Evolutionary conservation across 495 filamentous ascomycete genomes (phyloP).

Genomic region (Lasiosphaeris hirsuta): DNA sequence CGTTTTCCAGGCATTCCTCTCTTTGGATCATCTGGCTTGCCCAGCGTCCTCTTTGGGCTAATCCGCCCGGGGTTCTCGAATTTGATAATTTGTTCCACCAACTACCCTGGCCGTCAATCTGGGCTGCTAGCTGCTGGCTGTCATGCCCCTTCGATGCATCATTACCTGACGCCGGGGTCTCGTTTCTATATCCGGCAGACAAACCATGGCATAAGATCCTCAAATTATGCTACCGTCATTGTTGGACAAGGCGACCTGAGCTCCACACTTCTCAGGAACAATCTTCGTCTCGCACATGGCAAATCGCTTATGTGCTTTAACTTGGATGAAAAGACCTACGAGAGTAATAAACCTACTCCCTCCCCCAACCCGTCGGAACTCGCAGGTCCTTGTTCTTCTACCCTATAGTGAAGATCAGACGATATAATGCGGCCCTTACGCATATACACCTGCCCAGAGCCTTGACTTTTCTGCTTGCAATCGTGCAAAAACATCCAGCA

Average conservation of each 20-base stretch:
- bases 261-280: conserved; percentile 47
- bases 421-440: conserved; percentile 47
- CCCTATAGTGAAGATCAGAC: conserved; percentile 47
- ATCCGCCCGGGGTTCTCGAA: conserved; percentile 32
- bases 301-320: conserved; percentile 47
- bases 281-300: conserved; percentile 48
- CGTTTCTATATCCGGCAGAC: conserved; percentile 50
- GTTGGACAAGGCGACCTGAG: conserved; percentile 43
- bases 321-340: conserved; percentile 36
- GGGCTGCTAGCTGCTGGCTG: conserved; percentile 30
- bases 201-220: conserved; percentile 55
- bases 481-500: conserved; percentile 28
- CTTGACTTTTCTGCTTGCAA: conserved; percentile 31
- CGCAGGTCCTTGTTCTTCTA: conserved; percentile 18
- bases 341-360: conserved; percentile 42
- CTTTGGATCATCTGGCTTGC: conserved; percentile 29
- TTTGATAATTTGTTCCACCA: conserved; percentile 29
- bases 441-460: conserved; percentile 30
- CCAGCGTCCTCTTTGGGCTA: conserved; percentile 40
- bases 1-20: conserved; percentile 39
- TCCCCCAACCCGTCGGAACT: conserved; percentile 18
- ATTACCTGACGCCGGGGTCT: conserved; percentile 44
- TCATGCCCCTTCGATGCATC: conserved; percentile 48
- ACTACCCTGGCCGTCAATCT: conserved; percentile 34
- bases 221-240: conserved; percentile 55